Evolutionary conservation across 345 rosid genomes (phyloP).

Genomic region (Gynandropsis gynandra): DNA sequence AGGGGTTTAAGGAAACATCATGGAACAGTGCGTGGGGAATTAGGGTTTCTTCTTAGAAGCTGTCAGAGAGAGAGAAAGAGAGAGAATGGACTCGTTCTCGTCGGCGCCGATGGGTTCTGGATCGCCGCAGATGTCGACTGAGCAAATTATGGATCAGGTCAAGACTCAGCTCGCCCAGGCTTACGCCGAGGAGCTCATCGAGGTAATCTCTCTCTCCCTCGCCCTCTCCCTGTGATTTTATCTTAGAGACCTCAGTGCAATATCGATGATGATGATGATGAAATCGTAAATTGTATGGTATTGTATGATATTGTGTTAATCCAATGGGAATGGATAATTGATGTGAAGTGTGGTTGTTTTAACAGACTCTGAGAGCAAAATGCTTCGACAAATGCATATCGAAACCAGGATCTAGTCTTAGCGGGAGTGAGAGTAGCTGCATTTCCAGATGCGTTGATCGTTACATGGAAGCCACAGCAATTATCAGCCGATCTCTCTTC

Average conservation of each 20-base stretch:
- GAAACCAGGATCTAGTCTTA: conserved; percentile 89
- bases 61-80: too few species aligned
- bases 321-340: too few species aligned
- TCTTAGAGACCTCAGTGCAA: too few species aligned
- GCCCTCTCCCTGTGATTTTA: neutral
- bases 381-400: conserved; percentile 86
- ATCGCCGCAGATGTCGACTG: conserved; percentile 39
- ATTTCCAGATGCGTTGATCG: conserved; percentile 95
- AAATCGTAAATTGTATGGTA: too few species aligned
- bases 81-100: conserved; percentile 65
- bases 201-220: conserved; percentile 32
- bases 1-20: too few species aligned
- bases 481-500: conserved; percentile 64
- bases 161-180: conserved; percentile 70
- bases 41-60: neutral
- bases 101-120: conserved; percentile 37
- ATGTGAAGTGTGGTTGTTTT: too few species aligned
- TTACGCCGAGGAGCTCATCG: conserved; percentile 69
- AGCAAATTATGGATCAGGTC: conserved; percentile 61
- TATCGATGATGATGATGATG: too few species aligned
- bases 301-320: too few species aligned
- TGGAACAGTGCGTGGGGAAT: neutral
- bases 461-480: conserved; percentile 88
- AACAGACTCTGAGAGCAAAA: conserved; percentile 76
- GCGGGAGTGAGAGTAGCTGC: conserved; percentile 93